These are phyloP conservation scores for Psilocybe tampanensis DNA, from an alignment of 768 basidiomycete genomes.

Conservation along the genomic window DNA sequence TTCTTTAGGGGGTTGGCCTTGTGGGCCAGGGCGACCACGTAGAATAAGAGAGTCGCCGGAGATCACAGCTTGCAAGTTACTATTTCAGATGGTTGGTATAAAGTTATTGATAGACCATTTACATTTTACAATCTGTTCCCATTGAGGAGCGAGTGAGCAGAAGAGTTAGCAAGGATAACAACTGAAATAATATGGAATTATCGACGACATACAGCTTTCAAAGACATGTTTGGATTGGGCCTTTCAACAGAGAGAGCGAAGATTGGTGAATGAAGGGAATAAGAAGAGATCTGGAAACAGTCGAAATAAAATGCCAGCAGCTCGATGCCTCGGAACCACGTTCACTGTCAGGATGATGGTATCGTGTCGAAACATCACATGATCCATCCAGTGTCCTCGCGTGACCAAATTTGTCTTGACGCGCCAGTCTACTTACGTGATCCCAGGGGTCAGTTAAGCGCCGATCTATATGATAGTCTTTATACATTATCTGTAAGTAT, in stretches of 20 bases:
- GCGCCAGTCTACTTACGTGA: not conserved
- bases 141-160: not conserved
- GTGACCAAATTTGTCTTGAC: not conserved
- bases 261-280: not conserved
- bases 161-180: not conserved
- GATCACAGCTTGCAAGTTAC: constrained; percentile 64
- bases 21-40: constrained; percentile 72
- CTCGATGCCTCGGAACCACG: not conserved
- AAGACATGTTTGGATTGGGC: constrained; percentile 49
- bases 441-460: too few species aligned
- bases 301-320: constrained; percentile 1
- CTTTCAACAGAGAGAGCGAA: not conserved
- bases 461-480: too few species aligned
- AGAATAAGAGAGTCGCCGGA: constrained; percentile 91
- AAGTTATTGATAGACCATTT: constrained; percentile 19
- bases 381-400: not conserved
- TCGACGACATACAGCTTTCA: constrained; percentile 78
- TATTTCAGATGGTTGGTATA: not conserved
- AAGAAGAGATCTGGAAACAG: not conserved
- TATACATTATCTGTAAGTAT: too few species aligned
- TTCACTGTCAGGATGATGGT: not conserved
- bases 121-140: constrained; percentile 63
- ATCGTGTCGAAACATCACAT: not conserved
- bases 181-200: too few species aligned
- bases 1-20: constrained; percentile 90